Evolutionary conservation across 257 asterid species (phyloP), one percentile per base, ranked within the genome.

Genomic region (Solanum neorickii): DNA sequence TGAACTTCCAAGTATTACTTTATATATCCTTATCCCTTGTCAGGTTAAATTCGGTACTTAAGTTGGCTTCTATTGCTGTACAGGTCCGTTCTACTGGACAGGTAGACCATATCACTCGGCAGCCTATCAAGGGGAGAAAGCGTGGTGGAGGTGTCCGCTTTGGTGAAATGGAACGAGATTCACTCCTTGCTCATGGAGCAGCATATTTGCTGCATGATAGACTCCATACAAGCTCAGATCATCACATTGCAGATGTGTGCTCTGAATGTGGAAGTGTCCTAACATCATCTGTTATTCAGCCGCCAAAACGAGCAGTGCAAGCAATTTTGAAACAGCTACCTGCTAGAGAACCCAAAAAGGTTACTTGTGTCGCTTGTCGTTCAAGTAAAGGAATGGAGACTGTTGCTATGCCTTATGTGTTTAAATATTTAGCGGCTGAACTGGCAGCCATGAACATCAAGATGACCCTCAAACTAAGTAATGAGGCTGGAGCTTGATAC

Each of bases 81-180:
- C 92, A 97, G 99, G 99, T 97, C 39, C 98, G 99, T 56, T 97
- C 99, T 5, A 97, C 99, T 9, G 99, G 99, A 89, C 91, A 77
- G 27, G 93, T 92, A 21, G 99, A 97, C 89, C 96, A 93, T 89
- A 92, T 93, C 47, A 97, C 99, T 3, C 91, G 98, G 78, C 99
- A 97, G 86, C 99, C 99, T 46, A 93, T 97, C 86, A 97, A 97
- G 89, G 99, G 99, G 8, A 91, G 99, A 89, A 97, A 97, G 86
- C 97, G 96, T 1, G 99, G 99, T 46, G 99, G 99, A 46, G 99
- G 99, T 42, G 91, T 97, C 75, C 97, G 99, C 31, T 97, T 97
- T 87, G 99, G 99, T 62, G 99, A 97, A 90, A 97, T 97, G 99
- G 99, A 97, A 89, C 95, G 99, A 20, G 99, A 97, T 47, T 95